These are phyloP conservation scores for Arthrobotrys sphaeroides DNA, from an alignment of 2,329 filamentous ascomycete genomes.

Conservation along the genomic window DNA sequence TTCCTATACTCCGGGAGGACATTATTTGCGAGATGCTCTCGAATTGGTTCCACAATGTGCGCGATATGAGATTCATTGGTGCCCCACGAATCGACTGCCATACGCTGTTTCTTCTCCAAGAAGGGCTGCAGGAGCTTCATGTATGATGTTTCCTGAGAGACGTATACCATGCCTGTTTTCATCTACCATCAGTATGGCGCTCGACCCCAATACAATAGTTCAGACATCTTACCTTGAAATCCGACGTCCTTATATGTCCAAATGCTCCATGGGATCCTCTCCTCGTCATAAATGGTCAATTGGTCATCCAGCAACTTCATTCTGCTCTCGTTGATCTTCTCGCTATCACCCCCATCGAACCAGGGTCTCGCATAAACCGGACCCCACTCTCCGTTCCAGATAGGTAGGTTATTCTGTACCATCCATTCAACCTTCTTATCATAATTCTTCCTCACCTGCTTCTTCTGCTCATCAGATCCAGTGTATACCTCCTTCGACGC, in stretches of 20 bases:
- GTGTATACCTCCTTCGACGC: constrained; percentile 62
- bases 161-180: constrained; percentile 64
- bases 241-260: constrained; percentile 71
- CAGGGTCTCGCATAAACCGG: constrained; percentile 64
- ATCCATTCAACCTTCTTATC: constrained; percentile 64
- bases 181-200: not conserved
- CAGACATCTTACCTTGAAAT: constrained; percentile 63
- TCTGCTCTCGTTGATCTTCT: constrained; percentile 62
- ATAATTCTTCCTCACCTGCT: constrained; percentile 62
- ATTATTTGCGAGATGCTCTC: constrained; percentile 63
- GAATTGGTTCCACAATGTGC: constrained; percentile 62
- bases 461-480: constrained; percentile 63
- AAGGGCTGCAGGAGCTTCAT: constrained; percentile 67
- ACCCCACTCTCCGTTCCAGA: constrained; percentile 68
- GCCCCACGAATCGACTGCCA: constrained; percentile 70
- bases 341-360: constrained; percentile 61
- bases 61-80: constrained; percentile 58
- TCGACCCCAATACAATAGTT: not conserved
- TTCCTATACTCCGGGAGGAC: constrained; percentile 62
- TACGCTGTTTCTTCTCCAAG: constrained; percentile 67
- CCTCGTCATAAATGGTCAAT: constrained; percentile 66
- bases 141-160: constrained; percentile 64
- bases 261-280: constrained; percentile 69
- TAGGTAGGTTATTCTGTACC: constrained; percentile 61
- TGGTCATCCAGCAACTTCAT: constrained; percentile 65